phyloP scores from a whole-genome alignment of 106 monocot species.

The Phalaenopsis aphrodite region DNA sequence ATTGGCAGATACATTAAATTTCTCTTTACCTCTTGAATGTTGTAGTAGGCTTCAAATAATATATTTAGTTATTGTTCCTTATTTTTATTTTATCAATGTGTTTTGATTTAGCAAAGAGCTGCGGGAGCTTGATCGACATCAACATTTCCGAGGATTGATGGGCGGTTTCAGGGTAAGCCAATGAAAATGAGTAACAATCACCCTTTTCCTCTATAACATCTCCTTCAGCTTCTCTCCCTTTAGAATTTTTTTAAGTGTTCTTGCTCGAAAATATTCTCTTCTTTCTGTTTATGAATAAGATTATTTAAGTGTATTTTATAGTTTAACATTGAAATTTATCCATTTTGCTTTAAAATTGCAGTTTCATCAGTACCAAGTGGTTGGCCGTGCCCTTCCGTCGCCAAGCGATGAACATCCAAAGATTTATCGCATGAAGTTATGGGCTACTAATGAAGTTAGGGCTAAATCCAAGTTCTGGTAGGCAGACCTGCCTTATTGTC shows the following conservation, averaged over 20 bases:
- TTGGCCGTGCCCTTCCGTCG: constrained; percentile 68
- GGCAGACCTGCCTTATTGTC: neutral
- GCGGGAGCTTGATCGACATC: too few relatives aligned
- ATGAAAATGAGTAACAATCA: too few relatives aligned
- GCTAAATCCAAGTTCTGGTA: constrained; percentile 92
- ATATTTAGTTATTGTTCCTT: too few relatives aligned
- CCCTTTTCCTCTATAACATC: neutral
- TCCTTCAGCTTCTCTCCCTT: neutral
- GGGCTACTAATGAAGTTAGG: constrained; percentile 90
- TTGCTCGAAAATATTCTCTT: neutral
- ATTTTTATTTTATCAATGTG: too few relatives aligned
- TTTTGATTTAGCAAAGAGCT: too few relatives aligned
- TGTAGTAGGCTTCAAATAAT: too few relatives aligned
- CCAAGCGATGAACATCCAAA: constrained; percentile 70
- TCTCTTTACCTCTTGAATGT: too few relatives aligned
- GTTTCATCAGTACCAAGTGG: constrained; percentile 97
- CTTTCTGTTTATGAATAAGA: neutral
- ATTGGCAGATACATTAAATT: too few relatives aligned
- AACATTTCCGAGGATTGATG: too few relatives aligned
- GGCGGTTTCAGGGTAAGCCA: neutral
- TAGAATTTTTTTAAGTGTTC: neutral
- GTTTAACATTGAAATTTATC: neutral
- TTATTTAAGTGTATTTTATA: neutral
- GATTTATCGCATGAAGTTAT: constrained; percentile 88
- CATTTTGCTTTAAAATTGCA: constrained; percentile 13